phyloP scores from a whole-genome alignment of 2,329 filamentous ascomycete species.

The Cercospora sp. region DNA sequence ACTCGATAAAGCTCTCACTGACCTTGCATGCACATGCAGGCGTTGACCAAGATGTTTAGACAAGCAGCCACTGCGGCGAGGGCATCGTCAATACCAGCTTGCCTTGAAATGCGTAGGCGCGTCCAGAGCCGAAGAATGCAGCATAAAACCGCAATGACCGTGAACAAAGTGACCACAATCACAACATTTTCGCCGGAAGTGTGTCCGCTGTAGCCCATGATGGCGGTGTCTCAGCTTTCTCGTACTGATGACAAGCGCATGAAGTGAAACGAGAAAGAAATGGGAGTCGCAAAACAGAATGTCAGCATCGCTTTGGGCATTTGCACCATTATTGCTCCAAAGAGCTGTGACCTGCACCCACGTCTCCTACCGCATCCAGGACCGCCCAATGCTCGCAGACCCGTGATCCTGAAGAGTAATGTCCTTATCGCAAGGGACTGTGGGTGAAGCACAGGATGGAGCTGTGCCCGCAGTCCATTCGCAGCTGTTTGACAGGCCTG shows the following conservation, averaged over 20 bases:
- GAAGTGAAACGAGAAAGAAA: background rate
- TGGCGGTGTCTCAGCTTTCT: background rate
- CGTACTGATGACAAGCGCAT: background rate
- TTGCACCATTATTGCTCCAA: background rate
- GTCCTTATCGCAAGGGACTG: background rate
- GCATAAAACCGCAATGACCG: slow-evolving; percentile 21
- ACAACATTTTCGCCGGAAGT: slow-evolving; percentile 23
- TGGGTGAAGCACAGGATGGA: background rate
- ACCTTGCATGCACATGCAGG: slow-evolving; percentile 11
- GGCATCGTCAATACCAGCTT: slow-evolving; percentile 21
- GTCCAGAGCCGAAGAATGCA: slow-evolving; percentile 24
- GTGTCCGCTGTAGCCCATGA: slow-evolving; percentile 18
- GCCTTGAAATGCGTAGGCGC: slow-evolving; percentile 14
- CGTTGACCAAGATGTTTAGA: background rate
- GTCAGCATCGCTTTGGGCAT: background rate
- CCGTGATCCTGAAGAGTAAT: background rate
- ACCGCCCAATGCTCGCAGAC: background rate
- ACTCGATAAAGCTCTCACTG: background rate
- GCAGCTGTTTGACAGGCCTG: background rate
- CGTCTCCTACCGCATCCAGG: background rate
- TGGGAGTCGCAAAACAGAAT: background rate
- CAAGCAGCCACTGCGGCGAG: background rate
- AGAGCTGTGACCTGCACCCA: background rate
- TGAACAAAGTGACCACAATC: slow-evolving; percentile 24
- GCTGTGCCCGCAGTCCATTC: background rate